A percentile compares a stretch with the other conserved stretches of the same genome.
phyloP scores from a whole-genome alignment of 2,329 filamentous ascomycete genomes.

The Pezizomycotina sp. region DNA sequence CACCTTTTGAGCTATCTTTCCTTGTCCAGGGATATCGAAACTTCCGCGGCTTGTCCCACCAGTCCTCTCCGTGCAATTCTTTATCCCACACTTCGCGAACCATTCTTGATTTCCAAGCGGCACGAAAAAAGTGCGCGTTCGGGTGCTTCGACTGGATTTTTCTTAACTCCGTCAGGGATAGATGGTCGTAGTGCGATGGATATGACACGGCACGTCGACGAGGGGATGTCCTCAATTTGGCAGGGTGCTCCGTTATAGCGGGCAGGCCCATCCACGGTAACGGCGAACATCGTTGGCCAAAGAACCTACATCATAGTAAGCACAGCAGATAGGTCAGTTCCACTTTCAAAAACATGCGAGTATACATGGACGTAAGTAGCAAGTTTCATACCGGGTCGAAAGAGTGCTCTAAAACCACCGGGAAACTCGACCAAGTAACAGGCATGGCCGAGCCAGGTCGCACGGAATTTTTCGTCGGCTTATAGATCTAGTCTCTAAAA shows the following conservation, averaged over 20 bases:
- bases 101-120: constrained; percentile 67
- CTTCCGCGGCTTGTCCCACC: constrained; percentile 56
- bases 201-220: constrained; percentile 64
- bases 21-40: constrained; percentile 18
- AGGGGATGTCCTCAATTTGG: constrained; percentile 59
- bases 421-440: constrained; percentile 68
- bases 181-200: constrained; percentile 84
- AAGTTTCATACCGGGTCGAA: too few species aligned
- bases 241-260: constrained; percentile 66
- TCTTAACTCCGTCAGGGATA: constrained; percentile 58
- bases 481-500: too few species aligned
- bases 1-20: constrained; percentile 13
- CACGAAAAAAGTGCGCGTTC: constrained; percentile 71
- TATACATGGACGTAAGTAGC: too few species aligned
- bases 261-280: constrained; percentile 54
- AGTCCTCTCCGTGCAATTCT: constrained; percentile 80
- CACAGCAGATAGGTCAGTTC: too few species aligned
- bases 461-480: constrained; percentile 53
- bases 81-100: constrained; percentile 51
- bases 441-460: constrained; percentile 90
- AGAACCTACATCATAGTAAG: constrained; percentile 2
- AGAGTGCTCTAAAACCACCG: constrained; percentile 67
- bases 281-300: constrained; percentile 50
- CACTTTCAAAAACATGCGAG: too few species aligned
- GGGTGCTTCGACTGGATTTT: constrained; percentile 42